These are phyloP conservation scores for Cucurbita moschata DNA, from an alignment of 306 rosid genomes.

Conservation along the genomic window DNA sequence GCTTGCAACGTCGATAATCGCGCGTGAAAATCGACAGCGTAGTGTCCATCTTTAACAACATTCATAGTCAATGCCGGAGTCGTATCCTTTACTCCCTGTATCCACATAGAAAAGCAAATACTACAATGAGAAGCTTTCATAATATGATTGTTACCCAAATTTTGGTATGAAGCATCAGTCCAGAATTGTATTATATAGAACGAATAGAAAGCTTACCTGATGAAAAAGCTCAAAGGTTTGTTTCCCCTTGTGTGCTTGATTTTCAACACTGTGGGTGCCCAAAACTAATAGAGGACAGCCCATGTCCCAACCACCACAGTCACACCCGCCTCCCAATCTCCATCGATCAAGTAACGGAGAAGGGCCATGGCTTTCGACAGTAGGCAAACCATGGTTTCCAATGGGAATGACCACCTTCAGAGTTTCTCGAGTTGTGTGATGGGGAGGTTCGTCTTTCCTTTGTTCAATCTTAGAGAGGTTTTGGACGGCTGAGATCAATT, in stretches of 20 bases:
- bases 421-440: slow-evolving; percentile 33
- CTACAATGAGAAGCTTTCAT: slow-evolving; percentile 1
- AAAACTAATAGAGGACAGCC: slow-evolving; percentile 75
- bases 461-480: slow-evolving; percentile 30
- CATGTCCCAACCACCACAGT: slow-evolving; percentile 99
- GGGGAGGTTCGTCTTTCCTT: slow-evolving; percentile 18
- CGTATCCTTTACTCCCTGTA: slow-evolving; percentile 63
- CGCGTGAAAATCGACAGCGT: slow-evolving; percentile 81
- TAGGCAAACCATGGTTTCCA: slow-evolving; percentile 73
- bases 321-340: slow-evolving; percentile 87
- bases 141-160: neutral
- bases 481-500: slow-evolving; percentile 17
- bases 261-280: slow-evolving; percentile 44
- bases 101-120: slow-evolving; percentile 8
- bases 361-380: slow-evolving; percentile 45
- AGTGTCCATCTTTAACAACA: slow-evolving; percentile 56
- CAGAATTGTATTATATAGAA: slow-evolving; percentile 1
- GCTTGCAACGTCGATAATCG: slow-evolving; percentile 74
- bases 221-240: slow-evolving; percentile 48
- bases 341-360: slow-evolving; percentile 69
- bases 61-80: slow-evolving; percentile 62
- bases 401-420: slow-evolving; percentile 63
- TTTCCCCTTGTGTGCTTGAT: slow-evolving; percentile 32
- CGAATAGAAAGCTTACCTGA: slow-evolving; percentile 44
- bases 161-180: neutral